Evolutionary conservation across 148 eudicot species (phyloP).

Genomic region (Hydrangea macrophylla): DNA sequence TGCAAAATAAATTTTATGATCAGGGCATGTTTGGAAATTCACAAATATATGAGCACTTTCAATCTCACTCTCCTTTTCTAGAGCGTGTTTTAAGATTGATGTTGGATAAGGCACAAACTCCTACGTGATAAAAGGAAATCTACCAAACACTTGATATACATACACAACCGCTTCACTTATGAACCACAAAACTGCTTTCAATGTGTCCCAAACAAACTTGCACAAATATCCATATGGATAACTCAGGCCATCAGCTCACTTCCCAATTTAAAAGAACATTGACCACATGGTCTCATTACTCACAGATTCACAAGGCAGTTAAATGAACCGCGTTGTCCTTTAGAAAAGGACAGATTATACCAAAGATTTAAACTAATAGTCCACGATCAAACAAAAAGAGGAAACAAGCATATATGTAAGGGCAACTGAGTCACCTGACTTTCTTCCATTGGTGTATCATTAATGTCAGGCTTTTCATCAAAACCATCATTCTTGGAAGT

Average conservation of each 20-base stretch:
- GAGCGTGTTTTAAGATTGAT: too few species aligned
- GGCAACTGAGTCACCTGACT: conserved; percentile 39
- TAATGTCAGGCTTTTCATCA: conserved; percentile 75
- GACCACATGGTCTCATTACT: not conserved
- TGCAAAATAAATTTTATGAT: not conserved
- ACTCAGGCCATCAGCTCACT: not conserved
- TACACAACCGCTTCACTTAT: too few species aligned
- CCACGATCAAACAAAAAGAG: not conserved
- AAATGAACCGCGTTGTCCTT: not conserved
- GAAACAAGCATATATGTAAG: not conserved
- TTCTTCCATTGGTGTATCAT: conserved; percentile 84
- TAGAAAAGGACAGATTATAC: not conserved
- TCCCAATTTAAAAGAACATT: not conserved
- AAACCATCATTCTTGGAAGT: conserved; percentile 38
- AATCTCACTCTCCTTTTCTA: too few species aligned
- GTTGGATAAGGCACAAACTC: too few species aligned
- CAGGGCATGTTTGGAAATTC: too few species aligned
- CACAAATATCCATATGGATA: not conserved
- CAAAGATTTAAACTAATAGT: not conserved
- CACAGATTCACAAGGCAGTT: not conserved
- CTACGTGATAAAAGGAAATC: too few species aligned
- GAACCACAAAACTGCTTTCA: too few species aligned
- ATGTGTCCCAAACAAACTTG: not conserved
- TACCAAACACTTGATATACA: too few species aligned
- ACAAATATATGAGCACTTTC: too few species aligned